A percentile compares a stretch with the other conserved stretches of the same genome.
These are phyloP conservation scores for Fusarium paranaense DNA, from an alignment of 2,329 filamentous ascomycete genomes.

Conservation along the genomic window DNA sequence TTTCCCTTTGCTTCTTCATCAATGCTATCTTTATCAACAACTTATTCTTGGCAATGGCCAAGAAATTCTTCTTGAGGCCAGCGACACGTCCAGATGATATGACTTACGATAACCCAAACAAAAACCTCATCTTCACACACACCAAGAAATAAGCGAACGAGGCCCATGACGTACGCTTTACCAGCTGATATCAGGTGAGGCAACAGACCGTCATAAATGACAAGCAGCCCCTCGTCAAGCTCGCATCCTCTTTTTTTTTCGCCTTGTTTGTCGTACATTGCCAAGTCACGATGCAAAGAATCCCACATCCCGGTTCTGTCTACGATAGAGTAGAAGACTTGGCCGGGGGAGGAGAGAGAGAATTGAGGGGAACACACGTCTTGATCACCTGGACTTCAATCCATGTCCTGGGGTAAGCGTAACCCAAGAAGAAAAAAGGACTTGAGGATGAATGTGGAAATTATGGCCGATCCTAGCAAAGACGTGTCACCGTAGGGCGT, in stretches of 20 bases:
- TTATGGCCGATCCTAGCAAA: neutral
- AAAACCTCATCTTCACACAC: neutral
- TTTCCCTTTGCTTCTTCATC: neutral
- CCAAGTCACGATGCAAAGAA: neutral
- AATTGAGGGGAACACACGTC: neutral
- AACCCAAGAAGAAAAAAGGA: neutral
- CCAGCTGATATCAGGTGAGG: neutral
- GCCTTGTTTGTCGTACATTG: neutral
- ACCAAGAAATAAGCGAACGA: neutral
- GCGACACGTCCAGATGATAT: neutral
- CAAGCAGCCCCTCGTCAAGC: neutral
- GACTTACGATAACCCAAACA: neutral
- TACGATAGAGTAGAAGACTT: neutral
- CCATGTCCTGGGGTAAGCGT: neutral
- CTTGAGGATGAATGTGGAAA: neutral
- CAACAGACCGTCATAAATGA: neutral
- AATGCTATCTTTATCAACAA: neutral
- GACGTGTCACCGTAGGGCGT: neutral
- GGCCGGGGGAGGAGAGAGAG: neutral
- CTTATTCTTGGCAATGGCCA: neutral
- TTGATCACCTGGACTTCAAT: neutral
- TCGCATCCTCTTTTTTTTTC: neutral
- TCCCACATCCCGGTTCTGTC: neutral
- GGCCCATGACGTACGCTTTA: neutral
- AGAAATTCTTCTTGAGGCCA: neutral